Base-by-base conservation (phyloP, 345 rosid genomes). In the Dovyalis caffra region DNA sequence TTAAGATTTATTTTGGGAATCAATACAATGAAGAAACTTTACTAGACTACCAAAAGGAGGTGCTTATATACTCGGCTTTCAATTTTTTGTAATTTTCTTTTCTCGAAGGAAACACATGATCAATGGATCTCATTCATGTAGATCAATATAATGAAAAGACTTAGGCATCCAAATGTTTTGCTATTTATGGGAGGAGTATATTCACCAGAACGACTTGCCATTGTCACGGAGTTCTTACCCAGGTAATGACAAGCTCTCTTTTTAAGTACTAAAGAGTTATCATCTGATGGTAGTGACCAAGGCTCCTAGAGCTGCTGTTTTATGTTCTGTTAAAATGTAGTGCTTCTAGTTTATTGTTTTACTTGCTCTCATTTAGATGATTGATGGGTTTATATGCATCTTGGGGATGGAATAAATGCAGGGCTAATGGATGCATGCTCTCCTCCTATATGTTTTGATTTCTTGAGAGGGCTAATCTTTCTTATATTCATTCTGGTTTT, bases 121-220 rank as follows among this genome's bases (percentile, higher is more conserved):
- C 56, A 65, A 14, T 56, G 25, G 29, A n/a, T 63, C 35, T 9
- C 47, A 51, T 26, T 65, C 68, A 8, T 45, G 7, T 69, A 92
- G 98, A 87, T 91, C 69, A 86, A 87, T 71, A 89, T 95, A 56
- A 92, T 95, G 97, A 91, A 83, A 84, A 92, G 84, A 79, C 75
- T 95, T 68, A 88, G 99, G 80, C 97, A 95, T 83, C 97, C 99
- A 8, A 92, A 95, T 76, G 97, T 92, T 18, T 76, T 95, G 77
- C 82, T 95, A 45, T 91, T 92, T 82, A 95, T 95, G 97, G 99
- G 99, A 85, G 97, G 97, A 4, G 90, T 92, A 32, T 84, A 90
- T 79, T 87, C 97, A 1, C 85, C 84, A 28, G 90, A 92, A 82
- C 85, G 83, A 67, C 87, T 87, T 64, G 99, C 94, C 67, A 89